These are phyloP conservation scores for Fusarium haematococcum DNA, from an alignment of 2,329 filamentous ascomycete genomes.

Conservation along the genomic window DNA sequence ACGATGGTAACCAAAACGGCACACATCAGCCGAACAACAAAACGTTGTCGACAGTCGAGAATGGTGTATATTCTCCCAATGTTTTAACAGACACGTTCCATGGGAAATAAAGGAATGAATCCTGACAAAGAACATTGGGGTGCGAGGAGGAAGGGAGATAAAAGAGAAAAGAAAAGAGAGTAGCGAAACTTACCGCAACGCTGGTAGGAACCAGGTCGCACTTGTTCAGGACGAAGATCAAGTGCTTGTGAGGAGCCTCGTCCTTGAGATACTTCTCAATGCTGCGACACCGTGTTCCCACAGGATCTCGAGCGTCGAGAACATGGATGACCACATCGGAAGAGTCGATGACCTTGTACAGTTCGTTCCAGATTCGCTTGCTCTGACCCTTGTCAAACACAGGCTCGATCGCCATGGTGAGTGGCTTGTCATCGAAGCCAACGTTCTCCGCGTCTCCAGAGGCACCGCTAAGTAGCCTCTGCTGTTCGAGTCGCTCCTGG, in stretches of 20 bases:
- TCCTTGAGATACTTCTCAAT: slow-evolving; percentile 90
- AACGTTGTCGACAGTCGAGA: slow-evolving; percentile 52
- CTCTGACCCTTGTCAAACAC: slow-evolving; percentile 96
- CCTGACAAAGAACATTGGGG: slow-evolving; percentile 85
- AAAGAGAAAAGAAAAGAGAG: slow-evolving; percentile 37
- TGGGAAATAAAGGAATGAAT: slow-evolving; percentile 76
- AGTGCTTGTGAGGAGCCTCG: slow-evolving; percentile 95
- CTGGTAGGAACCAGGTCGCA: slow-evolving; percentile 88
- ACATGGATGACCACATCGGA: slow-evolving; percentile 97
- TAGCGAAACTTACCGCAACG: slow-evolving; percentile 84
- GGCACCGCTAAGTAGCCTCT: slow-evolving; percentile 78
- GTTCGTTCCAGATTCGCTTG: slow-evolving; percentile 96
- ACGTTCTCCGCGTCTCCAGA: slow-evolving; percentile 68
- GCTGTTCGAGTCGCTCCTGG: slow-evolving; percentile 82
- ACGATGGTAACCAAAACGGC: slow-evolving; percentile 91
- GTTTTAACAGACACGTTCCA: slow-evolving; percentile 98
- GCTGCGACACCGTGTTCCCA: slow-evolving; percentile 85
- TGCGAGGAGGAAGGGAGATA: slow-evolving; percentile 51
- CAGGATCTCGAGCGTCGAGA: slow-evolving; percentile 87
- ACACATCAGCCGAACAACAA: slow-evolving; percentile 71
- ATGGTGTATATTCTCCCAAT: slow-evolving; percentile 89
- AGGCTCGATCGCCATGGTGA: slow-evolving; percentile 78
- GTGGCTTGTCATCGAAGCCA: slow-evolving; percentile 54
- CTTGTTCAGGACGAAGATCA: slow-evolving; percentile 64
- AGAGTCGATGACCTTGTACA: slow-evolving; percentile 95